These are phyloP conservation scores for Podospora sp. DNA, from an alignment of 495 filamentous ascomycete genomes.

Conservation along the genomic window DNA sequence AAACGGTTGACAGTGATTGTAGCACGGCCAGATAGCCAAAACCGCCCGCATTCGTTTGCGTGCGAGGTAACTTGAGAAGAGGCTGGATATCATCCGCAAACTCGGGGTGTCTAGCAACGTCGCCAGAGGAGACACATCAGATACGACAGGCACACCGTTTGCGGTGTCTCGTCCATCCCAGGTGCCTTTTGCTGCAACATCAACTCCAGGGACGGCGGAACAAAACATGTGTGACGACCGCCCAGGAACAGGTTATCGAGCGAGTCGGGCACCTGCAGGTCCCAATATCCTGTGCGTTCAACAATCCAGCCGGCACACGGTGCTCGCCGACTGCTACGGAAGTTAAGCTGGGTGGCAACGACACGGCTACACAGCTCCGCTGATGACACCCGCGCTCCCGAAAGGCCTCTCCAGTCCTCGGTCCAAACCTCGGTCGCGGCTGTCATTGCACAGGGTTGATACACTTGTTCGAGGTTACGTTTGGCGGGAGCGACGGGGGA, in stretches of 20 bases:
- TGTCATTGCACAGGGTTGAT: conserved; percentile 9
- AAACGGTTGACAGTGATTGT: not conserved
- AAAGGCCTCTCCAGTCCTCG: conserved; percentile 20
- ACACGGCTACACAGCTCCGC: not conserved
- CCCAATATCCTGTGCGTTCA: conserved; percentile 25
- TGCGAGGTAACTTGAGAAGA: not conserved
- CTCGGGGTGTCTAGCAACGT: not conserved
- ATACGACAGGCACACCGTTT: not conserved
- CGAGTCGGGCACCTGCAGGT: conserved; percentile 34
- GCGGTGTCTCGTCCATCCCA: not conserved
- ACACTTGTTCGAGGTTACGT: conserved; percentile 20
- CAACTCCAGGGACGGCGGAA: conserved; percentile 20
- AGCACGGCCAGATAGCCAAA: not conserved
- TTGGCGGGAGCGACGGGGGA: conserved; percentile 7
- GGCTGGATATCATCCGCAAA: not conserved
- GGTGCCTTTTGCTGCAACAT: not conserved
- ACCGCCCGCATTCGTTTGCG: not conserved
- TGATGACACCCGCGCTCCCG: conserved; percentile 16
- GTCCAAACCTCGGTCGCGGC: conserved; percentile 22
- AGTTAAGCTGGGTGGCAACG: conserved; percentile 21
- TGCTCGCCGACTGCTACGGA: conserved; percentile 22
- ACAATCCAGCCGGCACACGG: conserved; percentile 21
- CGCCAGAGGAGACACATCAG: not conserved
- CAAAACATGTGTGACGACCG: conserved; percentile 25
- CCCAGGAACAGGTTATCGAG: conserved; percentile 33